Base-by-base conservation (phyloP, 208 protist genomes). In the Leptomonas pyrrhocoris region DNA sequence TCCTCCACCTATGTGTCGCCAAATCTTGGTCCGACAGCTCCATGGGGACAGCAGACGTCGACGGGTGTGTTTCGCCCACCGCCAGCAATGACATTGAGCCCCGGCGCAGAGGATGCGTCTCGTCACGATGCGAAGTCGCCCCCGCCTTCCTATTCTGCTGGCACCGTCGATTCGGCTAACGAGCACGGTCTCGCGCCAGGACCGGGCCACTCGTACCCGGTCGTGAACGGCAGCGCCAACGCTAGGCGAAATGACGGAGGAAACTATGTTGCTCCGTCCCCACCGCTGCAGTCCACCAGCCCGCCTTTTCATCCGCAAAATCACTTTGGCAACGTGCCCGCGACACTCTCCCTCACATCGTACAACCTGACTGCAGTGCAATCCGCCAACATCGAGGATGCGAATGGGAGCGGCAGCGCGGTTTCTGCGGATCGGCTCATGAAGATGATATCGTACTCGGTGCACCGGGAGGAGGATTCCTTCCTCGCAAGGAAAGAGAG, bases 61-160 rank as follows among this genome's bases (percentile, higher is more conserved):
- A 89, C 86, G 0, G 87, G 87, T 15, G 71, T 83, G n/a, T 92
- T 92, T 57, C 81, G 86, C n/a, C 84, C 87, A 18, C 86, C 87
- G n/a, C 74, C 71, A 16, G 27, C 66, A 21, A 60, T 77, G 46
- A 60, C 59, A 23, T 43, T 80, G 38, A 73, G 67, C 36, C 30
- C 50, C 23, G 53, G 62, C 76, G 19, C 23, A n/a, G 55, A 62
- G 11, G 55, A 77, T n/a, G 34, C 51, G 25, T 28, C 51, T 11
- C 74, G 25, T 21, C 73, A 63, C 56, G 73, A 68, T 38, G 59
- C 49, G 0, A 64, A 45, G 59, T 43, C 42, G 50, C 42, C 51
- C 18, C 51, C 69, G 8, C 62, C 64, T 31, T 28, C 51, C 38
- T 72, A 58, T 28, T 2, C 70, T 28, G 42, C 27, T n/a, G 48